Evolutionary conservation across 495 filamentous ascomycete species (phyloP).

Genomic region (Cetradonia linearis): DNA sequence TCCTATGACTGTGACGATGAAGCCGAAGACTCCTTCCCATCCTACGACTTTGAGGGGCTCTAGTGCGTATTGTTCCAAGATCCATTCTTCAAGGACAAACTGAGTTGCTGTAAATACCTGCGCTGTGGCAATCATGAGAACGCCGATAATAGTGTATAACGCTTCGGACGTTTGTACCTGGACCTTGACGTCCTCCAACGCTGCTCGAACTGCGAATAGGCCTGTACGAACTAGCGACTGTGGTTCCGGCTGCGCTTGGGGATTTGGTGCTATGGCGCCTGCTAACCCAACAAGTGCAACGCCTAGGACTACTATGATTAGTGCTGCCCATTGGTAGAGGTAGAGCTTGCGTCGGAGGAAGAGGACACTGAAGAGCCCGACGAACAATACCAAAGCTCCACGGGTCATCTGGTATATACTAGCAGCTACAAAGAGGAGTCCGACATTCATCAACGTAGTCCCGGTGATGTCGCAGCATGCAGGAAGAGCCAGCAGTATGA

Average conservation of each 20-base stretch:
- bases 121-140: constrained; percentile 79
- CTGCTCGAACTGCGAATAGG: constrained; percentile 22
- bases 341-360: constrained; percentile 72
- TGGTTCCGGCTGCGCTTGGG: constrained; percentile 41
- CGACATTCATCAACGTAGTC: constrained; percentile 95
- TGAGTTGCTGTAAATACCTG: constrained; percentile 96
- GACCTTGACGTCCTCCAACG: constrained; percentile 23
- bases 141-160: constrained; percentile 64
- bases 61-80: constrained; percentile 79
- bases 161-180: constrained; percentile 46
- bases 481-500: constrained; percentile 72
- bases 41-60: constrained; percentile 86
- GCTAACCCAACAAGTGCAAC: constrained; percentile 86
- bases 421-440: constrained; percentile 83
- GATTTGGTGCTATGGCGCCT: constrained; percentile 63
- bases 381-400: constrained; percentile 87
- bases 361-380: constrained; percentile 86
- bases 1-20: constrained; percentile 64
- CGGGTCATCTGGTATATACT: constrained; percentile 98
- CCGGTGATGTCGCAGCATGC: constrained; percentile 89
- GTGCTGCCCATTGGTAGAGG: constrained; percentile 78
- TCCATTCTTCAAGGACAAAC: constrained; percentile 91
- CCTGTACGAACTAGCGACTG: constrained; percentile 24
- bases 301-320: constrained; percentile 77
- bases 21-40: constrained; percentile 93